phyloP scores from a whole-genome alignment of 805 yeast species.

The Osmozyma mogii region DNA sequence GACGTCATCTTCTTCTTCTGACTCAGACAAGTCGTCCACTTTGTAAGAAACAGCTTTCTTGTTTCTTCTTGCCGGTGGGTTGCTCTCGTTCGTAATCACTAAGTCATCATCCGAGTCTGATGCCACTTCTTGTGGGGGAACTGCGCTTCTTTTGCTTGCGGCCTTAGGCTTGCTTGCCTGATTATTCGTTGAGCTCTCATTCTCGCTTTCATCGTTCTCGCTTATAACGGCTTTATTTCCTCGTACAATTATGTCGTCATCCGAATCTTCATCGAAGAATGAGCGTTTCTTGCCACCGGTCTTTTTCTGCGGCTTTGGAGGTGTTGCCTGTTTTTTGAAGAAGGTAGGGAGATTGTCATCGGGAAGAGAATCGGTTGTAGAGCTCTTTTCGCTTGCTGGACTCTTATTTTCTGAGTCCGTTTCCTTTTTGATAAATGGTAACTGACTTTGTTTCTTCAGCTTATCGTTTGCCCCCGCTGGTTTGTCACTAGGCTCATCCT shows the following conservation, averaged over 20 bases:
- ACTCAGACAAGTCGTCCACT: too few species aligned
- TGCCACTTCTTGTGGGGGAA: too few species aligned
- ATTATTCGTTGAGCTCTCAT: too few species aligned
- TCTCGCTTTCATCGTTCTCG: neutral
- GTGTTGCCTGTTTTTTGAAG: constrained; percentile 6
- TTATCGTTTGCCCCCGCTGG: constrained; percentile 1
- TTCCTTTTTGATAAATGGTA: constrained; percentile 5
- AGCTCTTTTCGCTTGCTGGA: constrained; percentile 1
- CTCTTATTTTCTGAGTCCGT: neutral
- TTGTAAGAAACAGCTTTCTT: too few species aligned
- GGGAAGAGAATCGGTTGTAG: too few species aligned
- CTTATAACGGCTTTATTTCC: neutral
- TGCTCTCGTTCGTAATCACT: neutral
- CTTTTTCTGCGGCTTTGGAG: constrained; percentile 1
- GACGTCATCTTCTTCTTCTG: too few species aligned
- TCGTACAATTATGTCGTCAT: constrained; percentile 7
- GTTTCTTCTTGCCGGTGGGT: too few species aligned
- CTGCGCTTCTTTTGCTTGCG: too few species aligned
- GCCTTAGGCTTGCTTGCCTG: too few species aligned
- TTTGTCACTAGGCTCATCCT: neutral
- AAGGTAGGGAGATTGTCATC: constrained; percentile 12
- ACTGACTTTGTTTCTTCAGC: constrained; percentile 5
- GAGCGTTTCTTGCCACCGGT: constrained; percentile 6
- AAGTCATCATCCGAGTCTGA: neutral
- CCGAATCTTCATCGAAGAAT: constrained; percentile 9